Conservation (phyloP, 805 yeast genomes). For the Trichomonascus vanleenenianus region DNA sequence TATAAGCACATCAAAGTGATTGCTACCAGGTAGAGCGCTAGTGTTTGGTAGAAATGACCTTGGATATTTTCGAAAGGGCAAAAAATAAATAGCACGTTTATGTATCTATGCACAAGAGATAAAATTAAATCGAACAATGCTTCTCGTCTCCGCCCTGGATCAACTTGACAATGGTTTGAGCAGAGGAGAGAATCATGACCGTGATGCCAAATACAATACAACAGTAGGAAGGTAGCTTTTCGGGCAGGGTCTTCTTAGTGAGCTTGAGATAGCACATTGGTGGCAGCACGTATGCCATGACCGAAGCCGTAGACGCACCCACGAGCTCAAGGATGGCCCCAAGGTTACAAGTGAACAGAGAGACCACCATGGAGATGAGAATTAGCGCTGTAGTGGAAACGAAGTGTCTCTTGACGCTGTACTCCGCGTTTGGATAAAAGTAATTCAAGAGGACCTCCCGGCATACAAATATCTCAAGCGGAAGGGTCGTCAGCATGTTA, state of each 20-base stretch:
- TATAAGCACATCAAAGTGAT: background rate
- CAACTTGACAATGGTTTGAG: constrained; percentile 54
- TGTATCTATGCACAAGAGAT: no score
- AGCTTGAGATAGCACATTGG: constrained; percentile 74
- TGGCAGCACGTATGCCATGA: constrained; percentile 88
- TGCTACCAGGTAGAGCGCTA: no score
- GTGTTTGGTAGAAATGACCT: no score
- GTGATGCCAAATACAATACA: constrained; percentile 66
- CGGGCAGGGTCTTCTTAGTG: constrained; percentile 38
- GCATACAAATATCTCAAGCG: constrained; percentile 83
- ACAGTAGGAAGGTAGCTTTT: constrained; percentile 48
- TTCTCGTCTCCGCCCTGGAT: constrained; percentile 34
- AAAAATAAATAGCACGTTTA: no score
- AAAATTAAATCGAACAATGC: constrained; percentile 38
- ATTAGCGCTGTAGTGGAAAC: constrained; percentile 59
- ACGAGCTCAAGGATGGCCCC: constrained; percentile 86
- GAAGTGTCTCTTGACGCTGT: constrained; percentile 39
- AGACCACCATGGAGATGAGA: constrained; percentile 60
- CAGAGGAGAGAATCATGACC: constrained; percentile 75
- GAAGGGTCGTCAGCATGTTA: constrained; percentile 87
- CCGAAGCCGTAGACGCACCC: constrained; percentile 88
- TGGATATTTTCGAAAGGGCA: no score
- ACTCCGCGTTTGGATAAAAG: constrained; percentile 29
- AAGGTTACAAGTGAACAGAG: constrained; percentile 75
- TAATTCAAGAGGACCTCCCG: constrained; percentile 77